Evolutionary conservation across 768 basidiomycete genomes (phyloP).

Genomic region (Boletus sensibilis): DNA sequence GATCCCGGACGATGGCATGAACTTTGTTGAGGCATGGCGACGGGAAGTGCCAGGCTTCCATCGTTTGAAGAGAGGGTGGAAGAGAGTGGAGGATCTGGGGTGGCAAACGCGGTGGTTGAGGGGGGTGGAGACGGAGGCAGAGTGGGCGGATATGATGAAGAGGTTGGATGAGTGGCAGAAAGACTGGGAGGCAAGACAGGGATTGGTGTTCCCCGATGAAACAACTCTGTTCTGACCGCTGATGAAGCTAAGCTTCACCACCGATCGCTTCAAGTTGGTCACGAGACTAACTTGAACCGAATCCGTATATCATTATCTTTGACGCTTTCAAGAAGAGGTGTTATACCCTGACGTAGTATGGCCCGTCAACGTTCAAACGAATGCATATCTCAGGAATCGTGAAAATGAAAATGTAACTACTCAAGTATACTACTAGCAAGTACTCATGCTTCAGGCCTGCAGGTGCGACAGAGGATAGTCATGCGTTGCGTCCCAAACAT

Average conservation of each 20-base stretch:
- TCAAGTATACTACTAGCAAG: no score
- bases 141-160: conserved; percentile 51
- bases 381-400: no score
- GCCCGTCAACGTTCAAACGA: no score
- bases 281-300: no score
- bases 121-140: conserved; percentile 48
- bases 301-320: no score
- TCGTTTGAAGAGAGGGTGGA: conserved; percentile 43
- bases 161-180: conserved; percentile 49
- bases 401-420: no score
- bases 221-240: conserved; percentile 2
- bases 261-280: no score
- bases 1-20: conserved; percentile 42
- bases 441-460: no score
- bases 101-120: conserved; percentile 43
- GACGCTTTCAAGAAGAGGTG: no score
- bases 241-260: no score
- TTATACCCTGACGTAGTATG: no score
- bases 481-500: neutral
- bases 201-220: conserved; percentile 13
- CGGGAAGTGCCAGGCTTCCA: conserved; percentile 34
- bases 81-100: conserved; percentile 42
- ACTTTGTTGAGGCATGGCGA: conserved; percentile 53
- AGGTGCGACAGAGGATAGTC: no score
- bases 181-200: conserved; percentile 47